These are phyloP conservation scores for Fraxinus americana DNA, from an alignment of 257 asterid genomes.

Conservation along the genomic window DNA sequence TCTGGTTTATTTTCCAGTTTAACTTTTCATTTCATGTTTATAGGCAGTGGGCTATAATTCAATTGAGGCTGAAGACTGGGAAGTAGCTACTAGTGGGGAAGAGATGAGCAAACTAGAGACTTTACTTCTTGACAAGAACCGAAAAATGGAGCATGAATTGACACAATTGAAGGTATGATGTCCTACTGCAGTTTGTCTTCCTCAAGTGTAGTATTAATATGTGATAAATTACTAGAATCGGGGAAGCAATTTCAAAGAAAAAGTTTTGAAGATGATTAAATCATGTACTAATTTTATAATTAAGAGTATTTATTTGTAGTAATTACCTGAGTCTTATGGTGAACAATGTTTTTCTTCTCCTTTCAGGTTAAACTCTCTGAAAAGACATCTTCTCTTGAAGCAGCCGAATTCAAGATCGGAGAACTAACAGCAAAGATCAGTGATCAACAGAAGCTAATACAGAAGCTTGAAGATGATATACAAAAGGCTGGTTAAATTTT, in stretches of 20 bases:
- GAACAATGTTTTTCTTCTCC: conserved; percentile 26
- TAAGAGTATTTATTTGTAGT: not conserved
- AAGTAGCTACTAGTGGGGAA: conserved; percentile 94
- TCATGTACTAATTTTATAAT: conserved; percentile 13
- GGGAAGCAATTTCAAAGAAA: conserved; percentile 18
- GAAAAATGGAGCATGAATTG: conserved; percentile 97
- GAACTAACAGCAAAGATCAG: conserved; percentile 67
- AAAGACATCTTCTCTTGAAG: conserved; percentile 77
- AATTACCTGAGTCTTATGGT: conserved; percentile 7
- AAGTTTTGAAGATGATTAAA: conserved; percentile 8
- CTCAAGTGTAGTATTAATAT: not conserved
- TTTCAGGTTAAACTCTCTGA: conserved; percentile 84
- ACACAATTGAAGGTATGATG: conserved; percentile 81
- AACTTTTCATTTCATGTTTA: conserved; percentile 21
- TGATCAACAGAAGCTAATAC: conserved; percentile 90
- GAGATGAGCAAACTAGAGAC: conserved; percentile 98
- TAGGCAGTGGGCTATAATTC: conserved; percentile 99
- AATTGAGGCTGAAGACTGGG: conserved; percentile 99
- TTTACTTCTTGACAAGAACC: conserved; percentile 91
- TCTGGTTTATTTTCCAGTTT: conserved; percentile 8
- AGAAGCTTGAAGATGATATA: conserved; percentile 97
- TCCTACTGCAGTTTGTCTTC: conserved; percentile 20
- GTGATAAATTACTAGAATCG: conserved; percentile 6
- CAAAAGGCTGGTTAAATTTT: conserved; percentile 54
- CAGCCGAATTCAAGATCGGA: conserved; percentile 66